Evolutionary conservation across 2,329 filamentous ascomycete genomes (phyloP).

Genomic region (Colletotrichum sp.): DNA sequence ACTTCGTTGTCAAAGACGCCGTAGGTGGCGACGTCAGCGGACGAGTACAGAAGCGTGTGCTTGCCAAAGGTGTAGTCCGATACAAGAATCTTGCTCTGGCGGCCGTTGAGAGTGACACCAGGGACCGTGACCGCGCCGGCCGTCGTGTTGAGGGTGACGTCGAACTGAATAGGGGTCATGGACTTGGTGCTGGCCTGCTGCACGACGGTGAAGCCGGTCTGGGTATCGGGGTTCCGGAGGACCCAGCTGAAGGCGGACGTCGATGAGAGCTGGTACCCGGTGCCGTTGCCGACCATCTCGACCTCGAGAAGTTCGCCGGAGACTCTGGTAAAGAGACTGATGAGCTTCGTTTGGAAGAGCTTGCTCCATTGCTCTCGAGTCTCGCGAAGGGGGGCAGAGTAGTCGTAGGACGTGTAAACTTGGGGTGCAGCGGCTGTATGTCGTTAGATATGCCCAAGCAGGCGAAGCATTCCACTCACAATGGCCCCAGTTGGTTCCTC

Average conservation of each 20-base stretch:
- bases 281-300: slow-evolving; percentile 60
- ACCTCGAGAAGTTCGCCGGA: slow-evolving; percentile 55
- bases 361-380: slow-evolving; percentile 58
- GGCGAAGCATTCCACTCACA: neutral
- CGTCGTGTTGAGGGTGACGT: slow-evolving; percentile 52
- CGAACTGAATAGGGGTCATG: slow-evolving; percentile 46
- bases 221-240: slow-evolving; percentile 53
- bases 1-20: slow-evolving; percentile 60
- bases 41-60: slow-evolving; percentile 68
- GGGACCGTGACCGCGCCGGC: slow-evolving; percentile 45
- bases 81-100: slow-evolving; percentile 72
- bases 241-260: slow-evolving; percentile 54
- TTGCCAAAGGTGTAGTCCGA: slow-evolving; percentile 69
- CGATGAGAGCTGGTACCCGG: slow-evolving; percentile 38
- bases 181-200: slow-evolving; percentile 52
- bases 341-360: slow-evolving; percentile 58
- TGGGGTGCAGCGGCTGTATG: slow-evolving; percentile 36
- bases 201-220: slow-evolving; percentile 55
- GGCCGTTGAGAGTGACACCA: slow-evolving; percentile 60
- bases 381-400: slow-evolving; percentile 57
- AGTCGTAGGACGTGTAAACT: slow-evolving; percentile 65
- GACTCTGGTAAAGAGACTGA: slow-evolving; percentile 58
- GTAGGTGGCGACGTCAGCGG: slow-evolving; percentile 74
- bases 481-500: slow-evolving; percentile 86
- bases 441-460: neutral